Evolutionary conservation across 2,329 filamentous ascomycete genomes (phyloP).

Genomic region (Penicillium sp.): DNA sequence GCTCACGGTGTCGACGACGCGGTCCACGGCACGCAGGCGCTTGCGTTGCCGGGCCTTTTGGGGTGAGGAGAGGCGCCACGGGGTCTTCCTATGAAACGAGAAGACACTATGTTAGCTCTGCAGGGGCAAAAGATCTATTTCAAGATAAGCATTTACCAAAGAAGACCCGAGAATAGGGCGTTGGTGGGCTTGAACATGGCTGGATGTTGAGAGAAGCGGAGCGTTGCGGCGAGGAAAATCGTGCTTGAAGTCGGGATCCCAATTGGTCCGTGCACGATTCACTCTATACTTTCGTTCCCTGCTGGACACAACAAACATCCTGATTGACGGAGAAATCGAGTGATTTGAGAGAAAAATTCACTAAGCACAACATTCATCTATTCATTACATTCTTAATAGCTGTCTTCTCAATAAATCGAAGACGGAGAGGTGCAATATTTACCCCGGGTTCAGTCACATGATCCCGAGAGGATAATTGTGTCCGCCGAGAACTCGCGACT

Average conservation of each 20-base stretch:
- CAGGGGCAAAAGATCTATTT: slow-evolving; percentile 8
- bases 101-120: slow-evolving; percentile 18
- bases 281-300: slow-evolving; percentile 5
- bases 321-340: neutral
- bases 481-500: slow-evolving; percentile 13
- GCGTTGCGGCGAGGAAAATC: slow-evolving; percentile 20
- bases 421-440: slow-evolving; percentile 1
- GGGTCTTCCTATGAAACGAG: slow-evolving; percentile 71
- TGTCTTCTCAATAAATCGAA: neutral
- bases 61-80: slow-evolving; percentile 88
- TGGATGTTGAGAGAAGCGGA: slow-evolving; percentile 12
- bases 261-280: slow-evolving; percentile 21
- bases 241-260: slow-evolving; percentile 22
- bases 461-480: slow-evolving; percentile 17
- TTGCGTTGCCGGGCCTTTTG: slow-evolving; percentile 86
- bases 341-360: too few relatives aligned
- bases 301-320: neutral
- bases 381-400: neutral
- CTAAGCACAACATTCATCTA: too few relatives aligned
- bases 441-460: slow-evolving; percentile 24
- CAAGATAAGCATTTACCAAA: slow-evolving; percentile 60
- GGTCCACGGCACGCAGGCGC: slow-evolving; percentile 80
- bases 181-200: slow-evolving; percentile 82
- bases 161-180: slow-evolving; percentile 72
- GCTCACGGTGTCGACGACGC: slow-evolving; percentile 79